Percentiles rank a stretch among this genome's conserved stretches.
Evolutionary conservation across 208 protist genomes (phyloP).

Genomic region (Trypanosoma lewisi): DNA sequence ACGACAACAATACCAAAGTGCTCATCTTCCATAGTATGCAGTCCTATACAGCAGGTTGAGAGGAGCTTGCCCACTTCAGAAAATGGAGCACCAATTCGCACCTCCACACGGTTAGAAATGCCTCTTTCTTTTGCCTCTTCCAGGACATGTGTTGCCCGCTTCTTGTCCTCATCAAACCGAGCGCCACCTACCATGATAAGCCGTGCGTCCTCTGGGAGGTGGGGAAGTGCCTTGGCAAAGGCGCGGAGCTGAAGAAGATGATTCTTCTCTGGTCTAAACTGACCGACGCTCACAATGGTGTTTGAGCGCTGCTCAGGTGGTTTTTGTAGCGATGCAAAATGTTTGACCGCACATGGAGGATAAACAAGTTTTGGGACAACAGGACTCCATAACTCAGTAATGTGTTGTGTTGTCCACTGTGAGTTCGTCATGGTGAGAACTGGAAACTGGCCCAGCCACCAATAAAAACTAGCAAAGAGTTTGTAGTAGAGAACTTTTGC

Average conservation of each 20-base stretch:
- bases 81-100: conserved; percentile 67
- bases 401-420: conserved; percentile 95
- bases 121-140: conserved; percentile 38
- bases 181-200: conserved; percentile 89
- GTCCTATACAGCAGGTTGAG: conserved; percentile 68
- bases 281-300: conserved; percentile 93
- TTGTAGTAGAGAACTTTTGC: conserved; percentile 90
- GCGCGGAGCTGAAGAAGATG: conserved; percentile 93
- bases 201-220: conserved; percentile 37
- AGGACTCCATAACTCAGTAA: conserved; percentile 82
- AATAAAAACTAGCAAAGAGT: conserved; percentile 89
- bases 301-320: conserved; percentile 34
- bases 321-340: conserved; percentile 41
- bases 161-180: conserved; percentile 76
- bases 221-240: conserved; percentile 53
- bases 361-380: conserved; percentile 63
- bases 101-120: conserved; percentile 55
- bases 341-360: conserved; percentile 89
- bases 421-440: conserved; percentile 94
- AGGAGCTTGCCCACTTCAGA: conserved; percentile 44
- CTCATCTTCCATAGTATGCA: conserved; percentile 99
- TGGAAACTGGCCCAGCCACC: conserved; percentile 72
- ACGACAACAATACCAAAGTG: conserved; percentile 99
- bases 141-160: conserved; percentile 56
- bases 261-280: conserved; percentile 98